Conservation (phyloP, 257 asterid genomes). For the Schizonepeta tenuifolia region DNA sequence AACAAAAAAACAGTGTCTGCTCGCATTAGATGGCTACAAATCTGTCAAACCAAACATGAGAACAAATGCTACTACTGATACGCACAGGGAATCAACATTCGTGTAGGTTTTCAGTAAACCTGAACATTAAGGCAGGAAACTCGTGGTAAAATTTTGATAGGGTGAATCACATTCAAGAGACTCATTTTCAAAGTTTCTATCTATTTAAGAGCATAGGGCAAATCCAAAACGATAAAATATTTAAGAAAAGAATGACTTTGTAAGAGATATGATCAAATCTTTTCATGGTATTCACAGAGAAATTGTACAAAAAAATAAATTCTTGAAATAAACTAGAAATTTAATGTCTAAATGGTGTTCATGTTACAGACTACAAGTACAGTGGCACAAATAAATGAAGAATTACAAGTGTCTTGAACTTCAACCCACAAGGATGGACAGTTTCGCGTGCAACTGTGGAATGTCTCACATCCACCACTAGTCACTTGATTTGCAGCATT, state of each 20-base stretch:
- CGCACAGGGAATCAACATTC: slow-evolving; percentile 3
- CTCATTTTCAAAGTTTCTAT: slow-evolving; percentile 1
- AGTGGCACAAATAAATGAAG: slow-evolving; percentile 59
- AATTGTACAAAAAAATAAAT: slow-evolving; percentile 21
- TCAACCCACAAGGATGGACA: slow-evolving; percentile 52
- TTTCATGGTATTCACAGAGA: slow-evolving; percentile 33
- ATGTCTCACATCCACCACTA: slow-evolving; percentile 40
- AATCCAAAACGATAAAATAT: background rate
- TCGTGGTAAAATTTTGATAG: background rate
- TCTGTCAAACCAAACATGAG: slow-evolving; percentile 9
- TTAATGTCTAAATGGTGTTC: slow-evolving; percentile 49
- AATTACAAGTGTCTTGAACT: slow-evolving; percentile 67
- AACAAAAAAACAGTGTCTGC: slow-evolving; percentile 8
- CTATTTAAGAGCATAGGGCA: background rate
- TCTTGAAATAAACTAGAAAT: slow-evolving; percentile 46
- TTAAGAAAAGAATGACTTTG: slow-evolving; percentile 17
- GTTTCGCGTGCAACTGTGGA: slow-evolving; percentile 32
- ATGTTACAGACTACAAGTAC: slow-evolving; percentile 62
- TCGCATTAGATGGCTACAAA: slow-evolving; percentile 15
- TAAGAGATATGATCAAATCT: slow-evolving; percentile 10
- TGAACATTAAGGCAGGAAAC: background rate
- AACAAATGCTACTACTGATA: slow-evolving; percentile 15
- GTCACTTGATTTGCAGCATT: slow-evolving; percentile 40
- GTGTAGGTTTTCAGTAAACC: slow-evolving; percentile 5
- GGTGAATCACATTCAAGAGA: too few species aligned